Base-by-base conservation (phyloP, 441 rosid genomes). In the Lepidium campestre region DNA sequence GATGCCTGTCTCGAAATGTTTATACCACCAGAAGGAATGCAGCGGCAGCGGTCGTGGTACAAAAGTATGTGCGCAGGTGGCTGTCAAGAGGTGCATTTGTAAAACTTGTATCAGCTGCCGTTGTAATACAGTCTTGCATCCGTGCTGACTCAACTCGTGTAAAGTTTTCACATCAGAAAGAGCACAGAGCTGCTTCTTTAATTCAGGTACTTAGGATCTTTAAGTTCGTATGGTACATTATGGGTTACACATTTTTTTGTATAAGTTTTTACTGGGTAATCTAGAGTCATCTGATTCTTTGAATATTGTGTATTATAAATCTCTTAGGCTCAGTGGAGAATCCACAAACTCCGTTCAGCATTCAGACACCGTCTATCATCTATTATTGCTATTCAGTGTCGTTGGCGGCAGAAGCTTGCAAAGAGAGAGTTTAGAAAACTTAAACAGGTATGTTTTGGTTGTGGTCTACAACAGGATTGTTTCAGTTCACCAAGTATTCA, bases 361-460 rank as follows among this genome's bases (percentile, higher is more conserved):
- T 77, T 86, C 50, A 85, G 72, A 49, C 80, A 69, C 70, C 80
- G 58, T 75, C 90, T 79, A 69, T 76, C 82, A 74, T 86, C 81
- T 70, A 82, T 94, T 59, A 82, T 85, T 71, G 90, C 94, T 40
- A 74, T 94, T 73, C 98, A 94, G 74, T 88, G 99, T 74, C 83
- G 72, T 37, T 94, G 98, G 98, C 91, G 91, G 79, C 85, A 81
- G 81, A 94, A 88, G 74, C 79, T 86, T 75, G 98, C 99, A 27
- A 89, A 81, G 82, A 77, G 96, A 80, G 94, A 85, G 70, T 73
- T 91, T 29, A 83, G 86, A 62, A 85, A 82, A 84, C 96, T 85
- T 77, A 89, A 83, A 78, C 75, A 85, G 69, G 99, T 91, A 75
- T 60, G 78, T 46, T 42, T 53, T 18, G 52, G 44, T 47, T 55